Percentiles rank a stretch among this genome's conserved stretches.
These are phyloP conservation scores for Podaxis pistillaris DNA, from an alignment of 768 basidiomycete species.

Conservation along the genomic window DNA sequence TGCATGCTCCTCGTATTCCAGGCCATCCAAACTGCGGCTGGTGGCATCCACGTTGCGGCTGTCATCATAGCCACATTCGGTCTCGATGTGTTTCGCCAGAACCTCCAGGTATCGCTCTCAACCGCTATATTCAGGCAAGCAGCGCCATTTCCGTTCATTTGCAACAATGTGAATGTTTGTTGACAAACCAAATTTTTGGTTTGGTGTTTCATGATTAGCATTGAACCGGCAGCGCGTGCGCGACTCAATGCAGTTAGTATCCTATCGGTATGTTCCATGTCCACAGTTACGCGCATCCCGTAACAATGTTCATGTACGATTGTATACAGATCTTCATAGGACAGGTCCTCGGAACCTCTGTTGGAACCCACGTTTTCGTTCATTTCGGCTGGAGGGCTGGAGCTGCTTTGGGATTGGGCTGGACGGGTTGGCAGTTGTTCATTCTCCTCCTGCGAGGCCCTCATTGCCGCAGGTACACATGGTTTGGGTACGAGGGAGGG, in stretches of 20 bases:
- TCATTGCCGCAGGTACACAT: constrained; percentile 52
- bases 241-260: constrained; percentile 78
- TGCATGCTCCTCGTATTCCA: constrained; percentile 49
- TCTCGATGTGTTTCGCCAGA: constrained; percentile 73
- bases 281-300: background rate
- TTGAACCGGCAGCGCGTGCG: constrained; percentile 51
- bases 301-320: background rate
- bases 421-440: constrained; percentile 53
- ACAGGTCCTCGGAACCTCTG: constrained; percentile 80
- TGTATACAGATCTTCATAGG: constrained; percentile 60
- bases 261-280: constrained; percentile 48
- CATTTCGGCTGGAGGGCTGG: constrained; percentile 68
- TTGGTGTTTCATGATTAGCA: constrained; percentile 24
- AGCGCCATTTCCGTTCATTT: background rate
- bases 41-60: constrained; percentile 66
- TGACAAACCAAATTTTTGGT: background rate
- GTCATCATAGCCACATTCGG: constrained; percentile 70
- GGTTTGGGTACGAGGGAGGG: constrained; percentile 68
- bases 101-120: constrained; percentile 65
- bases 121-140: constrained; percentile 57
- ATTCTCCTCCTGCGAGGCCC: constrained; percentile 69
- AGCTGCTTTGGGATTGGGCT: constrained; percentile 58
- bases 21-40: constrained; percentile 65
- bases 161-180: background rate
- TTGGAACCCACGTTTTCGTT: constrained; percentile 71